Conservation (phyloP, 805 yeast genomes). For the Debaryomyces hansenii region DNA sequence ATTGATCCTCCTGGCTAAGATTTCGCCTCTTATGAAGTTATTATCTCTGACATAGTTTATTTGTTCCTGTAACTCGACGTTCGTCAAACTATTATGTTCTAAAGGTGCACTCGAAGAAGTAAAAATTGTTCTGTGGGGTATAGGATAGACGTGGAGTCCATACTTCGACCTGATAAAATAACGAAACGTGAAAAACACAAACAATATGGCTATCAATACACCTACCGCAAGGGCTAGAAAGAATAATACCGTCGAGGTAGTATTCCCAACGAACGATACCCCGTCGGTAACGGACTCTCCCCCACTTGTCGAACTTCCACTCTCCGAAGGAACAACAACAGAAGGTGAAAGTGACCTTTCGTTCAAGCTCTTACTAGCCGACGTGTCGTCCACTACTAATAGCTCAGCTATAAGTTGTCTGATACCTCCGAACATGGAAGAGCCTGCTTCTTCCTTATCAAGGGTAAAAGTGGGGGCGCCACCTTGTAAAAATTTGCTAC, state of each 20-base stretch:
- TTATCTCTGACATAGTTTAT: constrained; percentile 34
- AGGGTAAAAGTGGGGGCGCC: no score
- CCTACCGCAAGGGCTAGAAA: constrained; percentile 66
- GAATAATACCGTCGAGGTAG: constrained; percentile 64
- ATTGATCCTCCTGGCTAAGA: constrained; percentile 25
- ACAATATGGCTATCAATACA: constrained; percentile 53
- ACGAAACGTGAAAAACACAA: constrained; percentile 59
- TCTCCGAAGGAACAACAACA: no score
- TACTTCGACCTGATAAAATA: constrained; percentile 57
- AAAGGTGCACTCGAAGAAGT: not conserved
- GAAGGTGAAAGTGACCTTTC: no score
- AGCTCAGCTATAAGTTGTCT: not conserved
- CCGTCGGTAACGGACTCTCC: not conserved
- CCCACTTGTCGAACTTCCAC: not conserved
- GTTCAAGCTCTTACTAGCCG: no score
- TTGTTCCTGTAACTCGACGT: constrained; percentile 33
- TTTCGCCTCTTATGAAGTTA: constrained; percentile 31
- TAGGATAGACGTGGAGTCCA: constrained; percentile 51
- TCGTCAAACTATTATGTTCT: constrained; percentile 6
- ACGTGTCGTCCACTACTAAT: no score
- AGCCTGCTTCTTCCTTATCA: no score
- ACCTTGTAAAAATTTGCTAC: no score
- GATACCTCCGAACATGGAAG: no score
- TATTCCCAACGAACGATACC: constrained; percentile 40
- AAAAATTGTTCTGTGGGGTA: constrained; percentile 21